Percentiles rank a stretch among this genome's conserved stretches.
Evolutionary conservation across 805 yeast genomes (phyloP).

Genomic region (Barnettozyma pratensis): DNA sequence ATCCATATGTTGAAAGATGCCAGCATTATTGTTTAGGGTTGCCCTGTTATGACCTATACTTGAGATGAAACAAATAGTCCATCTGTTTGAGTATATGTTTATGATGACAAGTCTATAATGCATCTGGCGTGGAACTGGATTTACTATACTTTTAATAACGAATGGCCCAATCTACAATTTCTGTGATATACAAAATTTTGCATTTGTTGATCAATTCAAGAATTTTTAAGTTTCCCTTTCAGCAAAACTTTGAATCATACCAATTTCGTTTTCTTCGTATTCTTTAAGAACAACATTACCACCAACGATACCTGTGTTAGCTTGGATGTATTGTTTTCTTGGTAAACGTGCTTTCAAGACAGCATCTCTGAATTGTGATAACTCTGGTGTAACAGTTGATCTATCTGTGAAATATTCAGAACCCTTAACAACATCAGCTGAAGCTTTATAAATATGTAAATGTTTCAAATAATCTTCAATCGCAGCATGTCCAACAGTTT

Average conservation of each 20-base stretch:
- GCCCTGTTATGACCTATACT: too few species aligned
- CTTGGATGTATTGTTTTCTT: conserved; percentile 79
- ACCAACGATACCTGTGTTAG: conserved; percentile 52
- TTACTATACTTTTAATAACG: too few species aligned
- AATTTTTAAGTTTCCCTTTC: conserved; percentile 41
- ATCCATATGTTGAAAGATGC: too few species aligned
- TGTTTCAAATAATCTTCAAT: conserved; percentile 65
- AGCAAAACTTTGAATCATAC: conserved; percentile 73
- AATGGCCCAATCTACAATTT: too few species aligned
- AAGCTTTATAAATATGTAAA: conserved; percentile 73
- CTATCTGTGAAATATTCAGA: conserved; percentile 56
- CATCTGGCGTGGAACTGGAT: too few species aligned
- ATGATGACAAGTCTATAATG: too few species aligned
- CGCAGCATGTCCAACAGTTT: conserved; percentile 65
- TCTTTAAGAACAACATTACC: conserved; percentile 52
- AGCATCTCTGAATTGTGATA: conserved; percentile 59
- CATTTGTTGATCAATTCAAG: too few species aligned
- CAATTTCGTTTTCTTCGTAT: conserved; percentile 66
- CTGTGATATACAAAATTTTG: too few species aligned
- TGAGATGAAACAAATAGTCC: too few species aligned
- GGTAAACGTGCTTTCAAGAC: conserved; percentile 74
- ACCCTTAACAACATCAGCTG: conserved; percentile 69
- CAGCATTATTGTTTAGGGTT: too few species aligned
- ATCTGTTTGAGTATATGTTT: too few species aligned
- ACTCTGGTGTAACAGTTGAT: conserved; percentile 61